phyloP scores from a whole-genome alignment of 345 rosid species.

The Laguncularia racemosa region DNA sequence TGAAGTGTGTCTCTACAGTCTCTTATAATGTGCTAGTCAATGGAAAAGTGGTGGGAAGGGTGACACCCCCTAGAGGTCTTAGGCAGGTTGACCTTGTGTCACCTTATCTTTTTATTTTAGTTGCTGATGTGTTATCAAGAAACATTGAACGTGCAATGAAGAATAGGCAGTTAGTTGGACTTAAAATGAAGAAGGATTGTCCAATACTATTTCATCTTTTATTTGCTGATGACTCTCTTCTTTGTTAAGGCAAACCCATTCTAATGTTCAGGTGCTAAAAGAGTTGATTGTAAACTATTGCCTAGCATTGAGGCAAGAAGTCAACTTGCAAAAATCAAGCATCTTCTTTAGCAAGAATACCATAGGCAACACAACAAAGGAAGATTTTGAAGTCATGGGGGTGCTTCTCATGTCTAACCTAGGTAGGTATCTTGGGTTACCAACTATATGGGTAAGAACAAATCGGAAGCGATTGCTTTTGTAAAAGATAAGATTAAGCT shows the following conservation, averaged over 20 bases:
- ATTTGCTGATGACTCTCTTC: background rate
- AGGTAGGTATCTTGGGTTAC: too few species aligned
- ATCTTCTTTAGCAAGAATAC: background rate
- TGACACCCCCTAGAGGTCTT: too few species aligned
- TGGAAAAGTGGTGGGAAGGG: background rate
- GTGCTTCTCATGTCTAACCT: too few species aligned
- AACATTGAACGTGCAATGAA: background rate
- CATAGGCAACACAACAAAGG: too few species aligned
- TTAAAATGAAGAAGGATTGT: background rate
- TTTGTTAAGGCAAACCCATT: background rate
- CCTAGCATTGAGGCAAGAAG: background rate
- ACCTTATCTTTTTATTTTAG: background rate
- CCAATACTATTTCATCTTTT: background rate
- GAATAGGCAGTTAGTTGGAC: background rate
- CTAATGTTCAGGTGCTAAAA: background rate
- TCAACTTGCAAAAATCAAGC: background rate
- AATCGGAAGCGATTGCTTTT: too few species aligned
- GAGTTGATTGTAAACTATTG: background rate
- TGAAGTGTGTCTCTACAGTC: background rate
- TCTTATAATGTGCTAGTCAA: background rate
- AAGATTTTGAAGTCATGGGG: too few species aligned
- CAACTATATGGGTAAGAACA: too few species aligned
- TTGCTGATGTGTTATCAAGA: background rate
- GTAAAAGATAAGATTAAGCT: too few species aligned
- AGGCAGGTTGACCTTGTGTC: too few species aligned